These are phyloP conservation scores for Pythium aphanidermatum DNA, from an alignment of 352 stramenopile species.

Conservation along the genomic window DNA sequence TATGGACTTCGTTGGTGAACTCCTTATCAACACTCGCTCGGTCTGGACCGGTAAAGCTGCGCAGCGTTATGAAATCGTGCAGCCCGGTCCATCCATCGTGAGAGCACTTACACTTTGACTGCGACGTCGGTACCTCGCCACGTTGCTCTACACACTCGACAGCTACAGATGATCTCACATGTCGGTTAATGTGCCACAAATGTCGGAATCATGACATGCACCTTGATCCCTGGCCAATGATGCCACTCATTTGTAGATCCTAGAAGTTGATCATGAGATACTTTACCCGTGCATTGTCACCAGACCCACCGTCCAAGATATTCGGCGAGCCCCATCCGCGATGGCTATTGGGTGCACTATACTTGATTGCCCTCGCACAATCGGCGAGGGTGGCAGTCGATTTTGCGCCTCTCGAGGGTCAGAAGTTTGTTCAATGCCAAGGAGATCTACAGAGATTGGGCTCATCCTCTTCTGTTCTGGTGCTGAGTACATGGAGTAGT, in stretches of 20 bases:
- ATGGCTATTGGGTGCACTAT: too few relatives aligned
- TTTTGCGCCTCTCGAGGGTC: too few relatives aligned
- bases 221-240: slow-evolving; percentile 67
- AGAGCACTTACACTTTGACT: slow-evolving; percentile 53
- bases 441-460: too few relatives aligned
- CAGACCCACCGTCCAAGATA: slow-evolving; percentile 10
- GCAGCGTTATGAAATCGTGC: too few relatives aligned
- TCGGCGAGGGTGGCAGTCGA: too few relatives aligned
- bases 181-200: neutral
- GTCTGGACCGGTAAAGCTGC: slow-evolving; percentile 50
- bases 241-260: slow-evolving; percentile 35
- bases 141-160: slow-evolving; percentile 67
- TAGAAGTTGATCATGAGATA: slow-evolving; percentile 13
- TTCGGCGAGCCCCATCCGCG: too few relatives aligned
- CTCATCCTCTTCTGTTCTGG: too few relatives aligned
- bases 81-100: too few relatives aligned
- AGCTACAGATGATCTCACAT: slow-evolving; percentile 25
- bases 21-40: slow-evolving; percentile 48
- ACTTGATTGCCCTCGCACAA: too few relatives aligned
- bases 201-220: slow-evolving; percentile 18
- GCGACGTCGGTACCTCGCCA: slow-evolving; percentile 71
- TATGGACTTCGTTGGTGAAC: slow-evolving; percentile 72
- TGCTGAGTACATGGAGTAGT: too few relatives aligned
- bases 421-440: too few relatives aligned
- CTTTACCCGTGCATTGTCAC: too few relatives aligned